Percentiles rank a stretch among this genome's conserved stretches.
These are phyloP conservation scores for Prunus mongolica DNA, from an alignment of 306 rosid genomes.

Conservation along the genomic window DNA sequence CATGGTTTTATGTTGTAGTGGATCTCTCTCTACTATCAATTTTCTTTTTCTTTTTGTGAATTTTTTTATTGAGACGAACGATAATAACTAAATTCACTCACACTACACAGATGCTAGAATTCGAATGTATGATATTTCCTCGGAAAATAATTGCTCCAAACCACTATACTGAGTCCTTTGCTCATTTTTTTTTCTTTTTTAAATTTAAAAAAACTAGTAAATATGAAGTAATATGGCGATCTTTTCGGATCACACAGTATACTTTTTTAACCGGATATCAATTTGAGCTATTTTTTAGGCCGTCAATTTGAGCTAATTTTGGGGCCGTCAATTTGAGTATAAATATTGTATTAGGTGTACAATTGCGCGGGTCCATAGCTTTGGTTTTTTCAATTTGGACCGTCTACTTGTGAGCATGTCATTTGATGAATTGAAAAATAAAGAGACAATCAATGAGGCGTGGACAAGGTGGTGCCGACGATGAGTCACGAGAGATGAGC, in stretches of 20 bases:
- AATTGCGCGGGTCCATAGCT: not conserved
- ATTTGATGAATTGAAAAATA: not conserved
- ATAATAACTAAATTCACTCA: no score
- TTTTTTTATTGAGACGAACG: rapidly evolving
- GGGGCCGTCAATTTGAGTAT: no score
- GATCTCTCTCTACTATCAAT: not conserved
- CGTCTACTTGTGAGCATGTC: not conserved
- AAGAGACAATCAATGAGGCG: not conserved
- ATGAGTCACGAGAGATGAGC: not conserved
- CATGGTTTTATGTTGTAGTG: not conserved
- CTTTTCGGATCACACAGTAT: not conserved
- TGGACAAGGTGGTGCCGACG: not conserved
- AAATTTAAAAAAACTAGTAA: not conserved
- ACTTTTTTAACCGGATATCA: not conserved
- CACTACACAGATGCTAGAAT: rapidly evolving
- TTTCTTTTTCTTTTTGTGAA: no score
- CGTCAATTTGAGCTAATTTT: not conserved
- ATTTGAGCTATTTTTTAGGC: not conserved
- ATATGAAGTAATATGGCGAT: not conserved
- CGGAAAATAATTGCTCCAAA: no score
- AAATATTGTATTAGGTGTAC: not conserved
- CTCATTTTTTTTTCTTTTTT: not conserved
- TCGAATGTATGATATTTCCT: not conserved
- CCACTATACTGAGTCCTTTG: no score
- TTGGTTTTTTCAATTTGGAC: not conserved